A percentile compares a stretch with the other conserved stretches of the same genome.
phyloP scores from a whole-genome alignment of 2,329 filamentous ascomycete genomes.

The Epichloe bromicola region DNA sequence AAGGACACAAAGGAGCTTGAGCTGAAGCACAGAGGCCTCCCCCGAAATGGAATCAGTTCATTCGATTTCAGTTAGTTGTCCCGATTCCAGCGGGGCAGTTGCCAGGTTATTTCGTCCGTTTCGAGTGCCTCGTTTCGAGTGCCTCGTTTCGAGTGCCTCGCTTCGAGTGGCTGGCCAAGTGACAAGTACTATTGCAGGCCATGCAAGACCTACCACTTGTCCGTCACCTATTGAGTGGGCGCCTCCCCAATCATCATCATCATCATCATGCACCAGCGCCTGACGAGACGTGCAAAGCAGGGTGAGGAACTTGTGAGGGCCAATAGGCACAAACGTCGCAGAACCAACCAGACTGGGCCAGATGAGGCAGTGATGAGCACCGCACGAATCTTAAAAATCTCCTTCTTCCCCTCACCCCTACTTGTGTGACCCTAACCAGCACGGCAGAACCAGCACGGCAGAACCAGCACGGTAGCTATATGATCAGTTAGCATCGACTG shows the following conservation, averaged over 20 bases:
- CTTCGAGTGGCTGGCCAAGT: neutral
- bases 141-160: too few relatives aligned
- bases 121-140: too few relatives aligned
- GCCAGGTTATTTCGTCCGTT: neutral
- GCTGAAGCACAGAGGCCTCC: too few relatives aligned
- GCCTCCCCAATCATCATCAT: neutral
- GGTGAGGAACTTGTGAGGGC: neutral
- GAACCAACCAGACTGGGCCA: too few relatives aligned
- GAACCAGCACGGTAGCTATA: neutral
- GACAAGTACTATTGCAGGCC: too few relatives aligned
- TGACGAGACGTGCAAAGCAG: neutral
- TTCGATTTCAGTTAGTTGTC: neutral
- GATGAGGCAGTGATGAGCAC: too few relatives aligned
- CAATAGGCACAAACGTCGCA: too few relatives aligned
- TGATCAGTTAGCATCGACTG: neutral
- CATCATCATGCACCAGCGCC: constrained; percentile 1
- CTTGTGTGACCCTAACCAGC: neutral
- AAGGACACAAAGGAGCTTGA: too few relatives aligned
- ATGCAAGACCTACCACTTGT: constrained; percentile 7
- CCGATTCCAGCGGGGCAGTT: neutral
- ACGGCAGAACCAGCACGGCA: too few relatives aligned
- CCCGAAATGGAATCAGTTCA: neutral
- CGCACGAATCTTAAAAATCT: too few relatives aligned
- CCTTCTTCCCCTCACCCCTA: neutral
- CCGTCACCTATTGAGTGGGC: constrained; percentile 6